These are phyloP conservation scores for Herpetospermum pedunculosum DNA, from an alignment of 306 rosid species.

Conservation along the genomic window DNA sequence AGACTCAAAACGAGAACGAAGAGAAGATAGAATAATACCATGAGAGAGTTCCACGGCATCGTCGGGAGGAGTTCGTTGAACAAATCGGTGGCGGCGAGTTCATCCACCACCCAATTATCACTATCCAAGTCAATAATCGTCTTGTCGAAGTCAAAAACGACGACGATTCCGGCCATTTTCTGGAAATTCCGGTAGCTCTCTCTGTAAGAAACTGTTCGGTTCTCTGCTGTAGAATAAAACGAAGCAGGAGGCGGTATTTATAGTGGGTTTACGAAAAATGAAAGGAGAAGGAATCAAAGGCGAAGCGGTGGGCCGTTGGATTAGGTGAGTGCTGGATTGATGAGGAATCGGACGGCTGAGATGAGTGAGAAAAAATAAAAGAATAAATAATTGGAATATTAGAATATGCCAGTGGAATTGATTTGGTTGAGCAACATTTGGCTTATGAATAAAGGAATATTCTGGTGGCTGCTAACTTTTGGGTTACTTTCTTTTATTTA, in stretches of 20 bases:
- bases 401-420: background rate
- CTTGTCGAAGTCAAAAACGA: slow-evolving; percentile 5
- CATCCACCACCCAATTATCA: slow-evolving; percentile 7
- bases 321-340: background rate
- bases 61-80: slow-evolving; percentile 4
- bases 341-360: background rate
- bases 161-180: background rate
- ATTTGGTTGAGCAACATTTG: background rate
- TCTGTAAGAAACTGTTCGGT: background rate
- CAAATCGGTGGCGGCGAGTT: slow-evolving; percentile 8
- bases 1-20: background rate
- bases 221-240: background rate
- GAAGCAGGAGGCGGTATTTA: background rate
- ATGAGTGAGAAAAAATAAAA: background rate
- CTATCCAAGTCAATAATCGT: slow-evolving; percentile 1
- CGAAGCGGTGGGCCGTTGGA: background rate
- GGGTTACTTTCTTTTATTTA: too few species aligned
- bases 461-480: too few species aligned
- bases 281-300: background rate
- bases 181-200: background rate
- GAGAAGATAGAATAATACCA: background rate
- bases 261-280: background rate
- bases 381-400: background rate
- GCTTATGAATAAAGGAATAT: background rate
- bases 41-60: slow-evolving; percentile 9